phyloP scores from a whole-genome alignment of 140 eudicot genomes.

The Stevia rebaudiana region DNA sequence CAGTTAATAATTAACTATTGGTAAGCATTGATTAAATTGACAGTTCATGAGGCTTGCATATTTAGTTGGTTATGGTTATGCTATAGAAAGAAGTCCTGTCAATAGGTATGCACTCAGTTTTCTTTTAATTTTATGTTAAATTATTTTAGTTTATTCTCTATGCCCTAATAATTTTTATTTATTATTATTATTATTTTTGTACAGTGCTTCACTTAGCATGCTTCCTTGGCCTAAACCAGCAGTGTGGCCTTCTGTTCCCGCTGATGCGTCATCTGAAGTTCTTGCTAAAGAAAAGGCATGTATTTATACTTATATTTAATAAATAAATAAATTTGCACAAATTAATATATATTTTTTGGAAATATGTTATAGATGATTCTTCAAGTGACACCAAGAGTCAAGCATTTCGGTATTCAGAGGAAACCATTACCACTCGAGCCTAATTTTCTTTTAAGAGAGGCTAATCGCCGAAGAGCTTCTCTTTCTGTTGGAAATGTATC shows the following conservation, averaged over 20 bases:
- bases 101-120: conserved; percentile 53
- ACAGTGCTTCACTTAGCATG: conserved; percentile 96
- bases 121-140: background rate
- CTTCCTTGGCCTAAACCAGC: conserved; percentile 97
- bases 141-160: background rate
- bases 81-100: conserved; percentile 86
- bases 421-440: conserved; percentile 94
- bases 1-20: conserved; percentile 6
- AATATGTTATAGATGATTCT: conserved; percentile 57
- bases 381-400: conserved; percentile 63
- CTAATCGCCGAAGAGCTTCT: conserved; percentile 96
- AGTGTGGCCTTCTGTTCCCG: conserved; percentile 84
- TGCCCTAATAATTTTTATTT: background rate
- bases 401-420: conserved; percentile 86
- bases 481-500: conserved; percentile 85
- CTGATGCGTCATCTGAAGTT: conserved; percentile 80
- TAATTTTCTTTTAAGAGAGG: conserved; percentile 76
- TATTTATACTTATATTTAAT: background rate
- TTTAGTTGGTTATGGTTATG: conserved; percentile 80
- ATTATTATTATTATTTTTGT: background rate
- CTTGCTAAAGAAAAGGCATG: conserved; percentile 86
- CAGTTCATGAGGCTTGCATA: conserved; percentile 98
- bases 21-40: conserved; percentile 27
- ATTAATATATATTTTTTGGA: background rate
- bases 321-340: background rate